These are phyloP conservation scores for Malus hybrid DNA, from an alignment of 331 rosid species.

Conservation along the genomic window DNA sequence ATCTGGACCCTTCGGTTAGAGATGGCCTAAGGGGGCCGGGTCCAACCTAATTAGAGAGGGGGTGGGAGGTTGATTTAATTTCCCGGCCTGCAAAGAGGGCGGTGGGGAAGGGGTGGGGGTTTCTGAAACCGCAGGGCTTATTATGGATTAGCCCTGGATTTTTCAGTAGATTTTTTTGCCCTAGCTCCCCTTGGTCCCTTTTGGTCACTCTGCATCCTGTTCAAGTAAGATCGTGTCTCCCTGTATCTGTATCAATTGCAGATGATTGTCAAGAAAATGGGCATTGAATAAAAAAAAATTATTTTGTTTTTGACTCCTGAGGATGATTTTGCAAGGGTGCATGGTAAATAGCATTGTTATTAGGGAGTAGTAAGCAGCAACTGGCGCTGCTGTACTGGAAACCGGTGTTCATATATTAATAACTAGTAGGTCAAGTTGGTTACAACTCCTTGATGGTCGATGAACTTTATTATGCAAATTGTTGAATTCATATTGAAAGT, in stretches of 20 bases:
- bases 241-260: neutral
- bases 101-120: neutral
- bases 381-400: neutral
- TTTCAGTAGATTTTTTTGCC: constrained; percentile 2
- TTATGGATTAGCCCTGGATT: constrained; percentile 5
- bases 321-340: neutral
- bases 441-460: neutral
- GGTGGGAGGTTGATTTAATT: too few relatives aligned
- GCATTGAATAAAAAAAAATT: neutral
- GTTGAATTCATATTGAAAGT: neutral
- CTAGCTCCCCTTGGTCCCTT: neutral
- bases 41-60: too few relatives aligned
- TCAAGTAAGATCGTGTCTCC: too few relatives aligned
- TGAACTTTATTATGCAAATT: neutral
- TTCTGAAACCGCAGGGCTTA: constrained; percentile 12
- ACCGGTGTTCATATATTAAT: neutral
- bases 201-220: too few relatives aligned
- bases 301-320: neutral
- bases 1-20: too few relatives aligned
- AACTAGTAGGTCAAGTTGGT: neutral
- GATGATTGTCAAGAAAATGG: neutral
- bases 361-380: neutral
- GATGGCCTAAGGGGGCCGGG: too few relatives aligned
- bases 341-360: too few relatives aligned
- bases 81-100: constrained; percentile 23